A percentile compares a stretch with the other conserved stretches of the same genome.
These are phyloP conservation scores for Gloeophyllum trabeum DNA, from an alignment of 768 basidiomycete genomes.

Conservation along the genomic window DNA sequence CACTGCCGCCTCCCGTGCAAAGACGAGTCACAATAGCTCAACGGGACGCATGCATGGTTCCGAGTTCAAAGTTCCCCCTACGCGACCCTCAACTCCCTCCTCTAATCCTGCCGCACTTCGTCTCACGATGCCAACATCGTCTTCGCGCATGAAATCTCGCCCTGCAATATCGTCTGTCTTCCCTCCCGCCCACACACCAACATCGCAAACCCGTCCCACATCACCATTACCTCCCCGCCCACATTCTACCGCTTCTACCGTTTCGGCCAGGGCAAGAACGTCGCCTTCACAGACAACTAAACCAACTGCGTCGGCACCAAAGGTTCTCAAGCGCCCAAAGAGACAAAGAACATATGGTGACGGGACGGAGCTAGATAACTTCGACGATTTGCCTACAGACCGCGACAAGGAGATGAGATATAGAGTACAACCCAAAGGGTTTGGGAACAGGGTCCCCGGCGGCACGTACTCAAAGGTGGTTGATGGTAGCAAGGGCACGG, in stretches of 20 bases:
- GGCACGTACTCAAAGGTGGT: slow-evolving; percentile 31
- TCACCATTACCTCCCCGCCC: slow-evolving; percentile 50
- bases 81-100: slow-evolving; percentile 71
- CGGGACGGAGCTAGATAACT: slow-evolving; percentile 80
- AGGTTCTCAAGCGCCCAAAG: slow-evolving; percentile 67
- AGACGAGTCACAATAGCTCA: slow-evolving; percentile 53
- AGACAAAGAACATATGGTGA: slow-evolving; percentile 70
- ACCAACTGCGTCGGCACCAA: slow-evolving; percentile 37
- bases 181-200: slow-evolving; percentile 23
- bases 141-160: slow-evolving; percentile 58
- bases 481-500: slow-evolving; percentile 39
- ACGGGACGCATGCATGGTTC: slow-evolving; percentile 44
- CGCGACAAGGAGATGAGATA: slow-evolving; percentile 70
- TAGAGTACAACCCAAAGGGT: slow-evolving; percentile 64
- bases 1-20: slow-evolving; percentile 75
- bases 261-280: slow-evolving; percentile 5
- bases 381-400: slow-evolving; percentile 84
- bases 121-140: slow-evolving; percentile 79
- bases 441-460: slow-evolving; percentile 51
- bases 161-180: slow-evolving; percentile 74
- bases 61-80: slow-evolving; percentile 65
- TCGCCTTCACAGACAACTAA: slow-evolving; percentile 22
- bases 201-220: slow-evolving; percentile 31
- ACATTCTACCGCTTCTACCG: slow-evolving; percentile 38
- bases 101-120: slow-evolving; percentile 68